phyloP scores from a whole-genome alignment of 768 basidiomycete species.

The Botryobasidium botryosum region DNA sequence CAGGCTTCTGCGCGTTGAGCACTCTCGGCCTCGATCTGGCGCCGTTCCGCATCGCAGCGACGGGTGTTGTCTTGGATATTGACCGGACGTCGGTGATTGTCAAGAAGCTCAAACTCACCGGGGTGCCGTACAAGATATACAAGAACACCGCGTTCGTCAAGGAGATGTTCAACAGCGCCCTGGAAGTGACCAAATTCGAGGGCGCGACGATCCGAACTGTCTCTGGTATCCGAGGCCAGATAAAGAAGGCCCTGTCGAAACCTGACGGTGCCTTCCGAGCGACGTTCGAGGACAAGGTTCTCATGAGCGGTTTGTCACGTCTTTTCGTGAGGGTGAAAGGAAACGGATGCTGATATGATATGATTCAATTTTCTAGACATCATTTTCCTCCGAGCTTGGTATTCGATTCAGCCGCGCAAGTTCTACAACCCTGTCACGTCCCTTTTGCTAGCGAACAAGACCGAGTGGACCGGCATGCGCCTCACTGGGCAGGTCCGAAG shows the following conservation, averaged over 20 bases:
- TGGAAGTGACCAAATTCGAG: conserved; percentile 97
- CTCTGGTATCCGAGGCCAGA: conserved; percentile 87
- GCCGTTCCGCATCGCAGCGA: conserved; percentile 81
- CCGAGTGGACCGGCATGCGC: conserved; percentile 86
- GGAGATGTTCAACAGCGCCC: conserved; percentile 87
- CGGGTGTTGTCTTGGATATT: conserved; percentile 86
- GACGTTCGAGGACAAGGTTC: conserved; percentile 94
- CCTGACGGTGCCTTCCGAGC: conserved; percentile 93
- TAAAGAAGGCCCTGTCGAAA: conserved; percentile 90
- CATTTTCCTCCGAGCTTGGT: conserved; percentile 92
- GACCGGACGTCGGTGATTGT: conserved; percentile 89
- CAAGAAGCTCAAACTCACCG: conserved; percentile 95
- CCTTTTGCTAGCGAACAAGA: conserved; percentile 65
- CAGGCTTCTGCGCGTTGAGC: conserved; percentile 96
- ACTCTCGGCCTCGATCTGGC: conserved; percentile 44
- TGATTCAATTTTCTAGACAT: conserved; percentile 45
- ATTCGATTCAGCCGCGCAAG: conserved; percentile 83
- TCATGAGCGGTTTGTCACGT: conserved; percentile 68
- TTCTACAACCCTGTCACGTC: conserved; percentile 96
- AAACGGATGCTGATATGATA: not conserved
- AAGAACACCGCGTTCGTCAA: conserved; percentile 98
- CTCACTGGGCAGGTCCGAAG: conserved; percentile 82
- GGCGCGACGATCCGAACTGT: conserved; percentile 94
- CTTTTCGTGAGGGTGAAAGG: not conserved
- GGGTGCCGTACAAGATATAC: conserved; percentile 91